Evolutionary conservation across 2,329 filamentous ascomycete species (phyloP).

Genomic region (Penicillium sp.): DNA sequence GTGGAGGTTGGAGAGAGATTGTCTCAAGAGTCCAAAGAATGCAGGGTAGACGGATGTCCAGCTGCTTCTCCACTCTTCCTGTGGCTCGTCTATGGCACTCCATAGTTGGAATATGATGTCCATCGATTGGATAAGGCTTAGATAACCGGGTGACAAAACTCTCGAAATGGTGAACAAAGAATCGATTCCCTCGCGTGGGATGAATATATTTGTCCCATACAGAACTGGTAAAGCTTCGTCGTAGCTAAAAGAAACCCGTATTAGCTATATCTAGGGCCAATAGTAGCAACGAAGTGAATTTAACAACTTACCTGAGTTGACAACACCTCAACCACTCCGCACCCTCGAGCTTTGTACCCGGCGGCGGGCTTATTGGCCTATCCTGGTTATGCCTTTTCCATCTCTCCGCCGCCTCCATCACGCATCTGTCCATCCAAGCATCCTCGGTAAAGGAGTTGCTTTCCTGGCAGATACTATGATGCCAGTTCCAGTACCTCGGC

Average conservation of each 20-base stretch:
- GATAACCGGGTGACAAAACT: slow-evolving; percentile 2
- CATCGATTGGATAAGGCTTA: slow-evolving; percentile 5
- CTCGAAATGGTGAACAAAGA: slow-evolving; percentile 6
- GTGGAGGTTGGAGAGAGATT: slow-evolving; percentile 1
- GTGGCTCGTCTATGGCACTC: background rate
- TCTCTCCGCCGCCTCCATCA: background rate
- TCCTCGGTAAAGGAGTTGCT: background rate
- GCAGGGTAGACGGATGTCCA: slow-evolving; percentile 5
- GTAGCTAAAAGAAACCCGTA: slow-evolving; percentile 2
- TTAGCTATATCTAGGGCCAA: slow-evolving; percentile 4
- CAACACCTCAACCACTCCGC: slow-evolving; percentile 55
- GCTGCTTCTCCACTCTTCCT: background rate
- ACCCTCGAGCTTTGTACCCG: slow-evolving; percentile 42
- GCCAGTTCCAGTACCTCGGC: background rate
- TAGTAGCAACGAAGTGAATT: background rate
- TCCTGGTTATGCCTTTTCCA: background rate
- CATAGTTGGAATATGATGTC: background rate
- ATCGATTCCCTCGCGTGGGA: slow-evolving; percentile 3
- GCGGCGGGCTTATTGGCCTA: background rate
- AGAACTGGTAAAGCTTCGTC: slow-evolving; percentile 7
- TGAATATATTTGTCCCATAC: slow-evolving; percentile 12
- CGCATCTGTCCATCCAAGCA: background rate
- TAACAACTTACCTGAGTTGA: slow-evolving; percentile 10
- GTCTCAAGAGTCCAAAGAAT: slow-evolving; percentile 1
- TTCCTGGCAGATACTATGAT: slow-evolving; percentile 5